Evolutionary conservation across 2,329 filamentous ascomycete species (phyloP).

Genomic region (Colletotrichum incanum): DNA sequence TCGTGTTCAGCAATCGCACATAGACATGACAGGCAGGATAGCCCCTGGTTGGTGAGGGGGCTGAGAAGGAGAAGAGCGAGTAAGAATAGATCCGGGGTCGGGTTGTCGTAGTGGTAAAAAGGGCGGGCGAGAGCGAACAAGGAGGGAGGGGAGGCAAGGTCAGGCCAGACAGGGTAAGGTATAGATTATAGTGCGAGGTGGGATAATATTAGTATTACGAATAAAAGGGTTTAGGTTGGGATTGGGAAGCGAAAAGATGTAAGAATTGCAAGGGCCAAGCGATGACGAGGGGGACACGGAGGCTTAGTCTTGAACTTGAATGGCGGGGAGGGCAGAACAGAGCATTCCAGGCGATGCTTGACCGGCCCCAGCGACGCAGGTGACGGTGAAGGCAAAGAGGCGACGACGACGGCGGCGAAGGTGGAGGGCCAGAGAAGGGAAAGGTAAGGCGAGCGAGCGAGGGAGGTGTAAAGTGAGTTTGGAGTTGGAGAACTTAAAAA

Average conservation of each 20-base stretch:
- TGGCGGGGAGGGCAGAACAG: conserved; percentile 27
- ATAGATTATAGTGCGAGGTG: conserved; percentile 39
- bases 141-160: conserved; percentile 32
- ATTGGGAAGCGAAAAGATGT: conserved; percentile 32
- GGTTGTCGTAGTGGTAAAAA: conserved; percentile 32
- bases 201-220: conserved; percentile 43
- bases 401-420: not conserved
- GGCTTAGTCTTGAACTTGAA: conserved; percentile 13
- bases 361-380: not conserved
- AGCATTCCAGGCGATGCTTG: conserved; percentile 35
- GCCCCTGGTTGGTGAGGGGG: conserved; percentile 36
- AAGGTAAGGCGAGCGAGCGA: not conserved
- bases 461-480: not conserved
- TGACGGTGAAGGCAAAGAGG: not conserved
- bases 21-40: conserved; percentile 41
- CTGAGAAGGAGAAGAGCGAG: conserved; percentile 24
- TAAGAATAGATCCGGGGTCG: conserved; percentile 33
- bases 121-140: conserved; percentile 24
- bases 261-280: conserved; percentile 23
- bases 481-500: not conserved
- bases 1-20: conserved; percentile 32
- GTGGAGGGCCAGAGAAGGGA: not conserved
- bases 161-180: conserved; percentile 39
- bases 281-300: conserved; percentile 33
- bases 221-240: conserved; percentile 33